Base-by-base conservation (phyloP, 495 filamentous ascomycete species). In the Trichoderma virens region DNA sequence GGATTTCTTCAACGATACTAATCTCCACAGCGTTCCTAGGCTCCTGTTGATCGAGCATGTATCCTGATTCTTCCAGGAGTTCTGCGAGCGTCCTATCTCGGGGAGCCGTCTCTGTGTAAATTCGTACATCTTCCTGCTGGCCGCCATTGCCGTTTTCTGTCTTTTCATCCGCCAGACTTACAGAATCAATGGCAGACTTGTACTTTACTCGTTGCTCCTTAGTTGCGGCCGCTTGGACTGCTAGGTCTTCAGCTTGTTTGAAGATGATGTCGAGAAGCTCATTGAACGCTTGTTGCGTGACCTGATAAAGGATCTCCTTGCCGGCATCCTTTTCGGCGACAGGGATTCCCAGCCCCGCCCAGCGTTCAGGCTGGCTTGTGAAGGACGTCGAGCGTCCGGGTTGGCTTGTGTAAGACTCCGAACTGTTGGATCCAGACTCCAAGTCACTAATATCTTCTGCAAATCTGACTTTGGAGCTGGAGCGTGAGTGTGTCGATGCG, bases 241-340 rank as follows among this genome's bases (percentile, higher is more conserved):
- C 85, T 8, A 89, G 72, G 64, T 91, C 87, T 74, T 98, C 94
- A 66, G 89, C 88, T 28, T 79, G 79, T 67, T 87, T 86, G 78
- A 98, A 98, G 0, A 98, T 78, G 11, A 86, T 79, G 71, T 65
- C 90, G 5, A 98, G 83, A 4, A 98, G 78, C 72, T 98, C 92
- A 70, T 97, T 97, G 73, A 96, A 88, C 1, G 89, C 91, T 70
- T 96, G 87, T 69, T 96, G 91, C 0, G 89, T 90, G 20, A 93
- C 86, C 70, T 96, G 90, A 69, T 94, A 97, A 7, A 98, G 78
- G 18, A 96, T 85, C 69, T 98, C 94, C 67, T 89, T 91, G 34
- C 91, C 91, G 8, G 89, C 84, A 70, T 96, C 92, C 67, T 79
- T 81, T 69, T 96, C 93, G 18, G 86, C 85, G 60, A 91, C 89